phyloP scores from a whole-genome alignment of 202 grass and related monocot species.

The Saccharum hybrid region DNA sequence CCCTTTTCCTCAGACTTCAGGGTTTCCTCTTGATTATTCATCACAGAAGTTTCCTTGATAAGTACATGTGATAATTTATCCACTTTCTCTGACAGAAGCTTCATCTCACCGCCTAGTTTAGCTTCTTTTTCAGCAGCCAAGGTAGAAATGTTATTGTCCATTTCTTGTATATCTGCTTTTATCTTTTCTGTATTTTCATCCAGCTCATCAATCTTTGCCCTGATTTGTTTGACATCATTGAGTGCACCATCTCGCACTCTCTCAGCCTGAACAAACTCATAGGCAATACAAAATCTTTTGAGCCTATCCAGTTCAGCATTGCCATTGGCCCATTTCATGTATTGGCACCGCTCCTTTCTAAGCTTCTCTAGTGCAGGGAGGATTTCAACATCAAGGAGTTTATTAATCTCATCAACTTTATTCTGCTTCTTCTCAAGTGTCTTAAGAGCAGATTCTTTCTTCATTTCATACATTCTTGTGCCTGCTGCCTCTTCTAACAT shows the following conservation, averaged over 20 bases:
- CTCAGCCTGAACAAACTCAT: slow-evolving; percentile 86
- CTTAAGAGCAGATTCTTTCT: slow-evolving; percentile 91
- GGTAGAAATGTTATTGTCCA: slow-evolving; percentile 69
- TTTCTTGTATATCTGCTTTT: slow-evolving; percentile 77
- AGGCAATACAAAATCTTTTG: slow-evolving; percentile 88
- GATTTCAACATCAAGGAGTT: slow-evolving; percentile 87
- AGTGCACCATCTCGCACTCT: slow-evolving; percentile 65
- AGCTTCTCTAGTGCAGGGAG: slow-evolving; percentile 93
- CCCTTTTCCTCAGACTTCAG: slow-evolving; percentile 69
- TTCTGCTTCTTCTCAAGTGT: slow-evolving; percentile 95
- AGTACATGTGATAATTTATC: slow-evolving; percentile 74
- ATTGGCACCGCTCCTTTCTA: slow-evolving; percentile 85
- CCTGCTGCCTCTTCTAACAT: slow-evolving; percentile 99
- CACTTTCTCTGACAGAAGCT: slow-evolving; percentile 68
- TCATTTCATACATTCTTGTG: slow-evolving; percentile 99
- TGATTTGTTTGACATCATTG: slow-evolving; percentile 65
- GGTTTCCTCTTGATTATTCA: slow-evolving; percentile 85
- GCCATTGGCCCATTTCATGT: slow-evolving; percentile 95
- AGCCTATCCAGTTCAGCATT: slow-evolving; percentile 83
- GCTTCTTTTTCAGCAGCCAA: slow-evolving; percentile 82
- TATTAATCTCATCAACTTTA: slow-evolving; percentile 95
- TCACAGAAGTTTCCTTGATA: slow-evolving; percentile 89
- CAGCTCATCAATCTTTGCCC: slow-evolving; percentile 65
- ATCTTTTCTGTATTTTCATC: slow-evolving; percentile 66
- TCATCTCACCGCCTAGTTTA: slow-evolving; percentile 72